Evolutionary conservation across 768 basidiomycete species (phyloP).

Genomic region (Lactarius hengduanensis): DNA sequence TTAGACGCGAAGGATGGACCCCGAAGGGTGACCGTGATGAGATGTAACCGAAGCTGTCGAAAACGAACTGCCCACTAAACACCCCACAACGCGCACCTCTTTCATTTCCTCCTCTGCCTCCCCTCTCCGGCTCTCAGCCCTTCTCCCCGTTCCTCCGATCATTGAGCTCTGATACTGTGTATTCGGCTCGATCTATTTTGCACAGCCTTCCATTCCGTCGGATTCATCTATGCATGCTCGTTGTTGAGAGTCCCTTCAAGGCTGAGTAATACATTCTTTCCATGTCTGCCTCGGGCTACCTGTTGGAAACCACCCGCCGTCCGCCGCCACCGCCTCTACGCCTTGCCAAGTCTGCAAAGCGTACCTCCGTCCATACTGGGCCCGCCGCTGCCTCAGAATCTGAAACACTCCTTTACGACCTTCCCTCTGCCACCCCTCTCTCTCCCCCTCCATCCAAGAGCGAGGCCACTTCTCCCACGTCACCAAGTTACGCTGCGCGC

Average conservation of each 20-base stretch:
- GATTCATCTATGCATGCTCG: slow-evolving; percentile 17
- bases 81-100: slow-evolving; percentile 15
- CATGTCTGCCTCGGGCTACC: slow-evolving; percentile 28
- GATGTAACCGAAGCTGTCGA: background rate
- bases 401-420: slow-evolving; percentile 31
- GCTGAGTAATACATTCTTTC: slow-evolving; percentile 10
- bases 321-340: slow-evolving; percentile 30
- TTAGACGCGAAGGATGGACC: slow-evolving; percentile 15
- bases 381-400: slow-evolving; percentile 19
- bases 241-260: slow-evolving; percentile 1
- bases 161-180: slow-evolving; percentile 14
- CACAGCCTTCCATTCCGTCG: slow-evolving; percentile 5
- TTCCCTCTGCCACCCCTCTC: slow-evolving; percentile 27
- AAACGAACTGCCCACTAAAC: slow-evolving; percentile 7
- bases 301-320: slow-evolving; percentile 26
- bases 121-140: slow-evolving; percentile 5
- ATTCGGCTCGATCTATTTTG: slow-evolving; percentile 13
- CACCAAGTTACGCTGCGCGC: slow-evolving; percentile 19
- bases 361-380: slow-evolving; percentile 11
- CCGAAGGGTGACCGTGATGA: slow-evolving; percentile 11
- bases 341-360: slow-evolving; percentile 22
- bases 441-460: slow-evolving; percentile 12
- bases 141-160: background rate
- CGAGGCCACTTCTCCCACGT: slow-evolving; percentile 23
- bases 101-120: background rate